Evolutionary conservation across 2,329 filamentous ascomycete species (phyloP).

Genomic region (Beauveria medogensis): DNA sequence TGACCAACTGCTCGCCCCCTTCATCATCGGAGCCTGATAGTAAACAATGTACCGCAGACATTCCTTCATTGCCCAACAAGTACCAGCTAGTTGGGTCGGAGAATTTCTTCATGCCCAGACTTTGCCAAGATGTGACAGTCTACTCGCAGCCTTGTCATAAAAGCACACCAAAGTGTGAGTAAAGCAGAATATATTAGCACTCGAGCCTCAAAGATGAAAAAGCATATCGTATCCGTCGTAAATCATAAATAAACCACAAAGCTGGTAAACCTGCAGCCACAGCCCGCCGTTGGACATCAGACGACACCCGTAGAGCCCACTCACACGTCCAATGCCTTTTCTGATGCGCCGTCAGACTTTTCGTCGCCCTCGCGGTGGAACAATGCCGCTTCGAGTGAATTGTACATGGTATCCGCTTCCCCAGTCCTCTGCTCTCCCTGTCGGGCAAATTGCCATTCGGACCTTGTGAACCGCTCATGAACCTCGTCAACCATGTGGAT

Average conservation of each 20-base stretch:
- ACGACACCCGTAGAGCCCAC: neutral
- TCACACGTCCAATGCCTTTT: slow-evolving; percentile 16
- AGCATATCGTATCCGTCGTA: neutral
- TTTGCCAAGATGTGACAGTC: neutral
- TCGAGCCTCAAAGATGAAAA: neutral
- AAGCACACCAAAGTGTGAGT: neutral
- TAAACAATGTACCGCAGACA: neutral
- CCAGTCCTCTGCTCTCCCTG: slow-evolving; percentile 20
- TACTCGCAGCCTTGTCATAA: neutral
- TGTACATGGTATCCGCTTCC: slow-evolving; percentile 15
- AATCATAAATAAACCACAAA: neutral
- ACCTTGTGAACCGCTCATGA: slow-evolving; percentile 29
- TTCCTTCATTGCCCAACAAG: neutral
- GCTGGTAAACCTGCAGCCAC: neutral
- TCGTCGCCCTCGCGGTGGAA: slow-evolving; percentile 14
- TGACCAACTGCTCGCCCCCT: neutral
- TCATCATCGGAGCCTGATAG: neutral
- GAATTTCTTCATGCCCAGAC: neutral
- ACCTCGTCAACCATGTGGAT: slow-evolving; percentile 37
- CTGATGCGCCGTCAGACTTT: slow-evolving; percentile 12
- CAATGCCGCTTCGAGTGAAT: slow-evolving; percentile 15
- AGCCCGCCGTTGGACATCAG: neutral
- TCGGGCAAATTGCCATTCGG: slow-evolving; percentile 27
- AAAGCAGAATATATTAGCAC: neutral
- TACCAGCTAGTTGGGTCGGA: neutral